These are phyloP conservation scores for Magnolia kwangsiensis DNA, from an alignment of 164 flowering plant species.

Conservation along the genomic window DNA sequence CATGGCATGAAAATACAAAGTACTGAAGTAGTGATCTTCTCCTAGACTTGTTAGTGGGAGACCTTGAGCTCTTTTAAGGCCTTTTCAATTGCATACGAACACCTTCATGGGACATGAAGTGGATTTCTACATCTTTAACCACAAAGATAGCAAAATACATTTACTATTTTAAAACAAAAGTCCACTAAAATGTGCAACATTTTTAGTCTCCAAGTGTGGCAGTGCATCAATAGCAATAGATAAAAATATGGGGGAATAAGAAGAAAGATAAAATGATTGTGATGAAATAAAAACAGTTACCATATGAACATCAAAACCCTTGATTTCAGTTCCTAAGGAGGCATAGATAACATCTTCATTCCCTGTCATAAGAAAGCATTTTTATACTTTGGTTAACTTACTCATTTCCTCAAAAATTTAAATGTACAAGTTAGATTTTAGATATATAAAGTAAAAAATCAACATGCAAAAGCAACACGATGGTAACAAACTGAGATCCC, in stretches of 20 bases:
- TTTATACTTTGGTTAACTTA: slow-evolving; percentile 2
- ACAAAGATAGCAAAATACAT: not conserved
- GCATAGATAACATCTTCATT: slow-evolving; percentile 70
- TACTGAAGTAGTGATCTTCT: no score
- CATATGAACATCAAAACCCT: slow-evolving; percentile 73
- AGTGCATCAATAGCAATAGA: not conserved
- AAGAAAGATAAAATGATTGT: not conserved
- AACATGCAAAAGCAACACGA: not conserved
- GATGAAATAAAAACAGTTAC: slow-evolving; percentile 28
- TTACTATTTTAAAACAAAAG: not conserved
- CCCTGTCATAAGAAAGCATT: slow-evolving; percentile 38
- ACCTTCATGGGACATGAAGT: no score
- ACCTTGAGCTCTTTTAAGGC: no score
- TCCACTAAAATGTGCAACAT: not conserved
- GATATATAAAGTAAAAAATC: not conserved
- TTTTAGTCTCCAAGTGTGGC: not conserved
- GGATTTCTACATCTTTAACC: not conserved
- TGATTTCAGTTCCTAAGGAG: slow-evolving; percentile 66
- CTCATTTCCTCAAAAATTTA: not conserved
- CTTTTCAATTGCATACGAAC: no score
- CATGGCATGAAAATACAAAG: no score
- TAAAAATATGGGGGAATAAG: not conserved
- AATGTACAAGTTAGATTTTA: not conserved
- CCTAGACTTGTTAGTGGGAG: no score
- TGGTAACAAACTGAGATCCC: not conserved